A percentile compares a stretch with the other conserved stretches of the same genome.
These are phyloP conservation scores for Fusarium sp. DNA, from an alignment of 2,329 filamentous ascomycete genomes.

Conservation along the genomic window DNA sequence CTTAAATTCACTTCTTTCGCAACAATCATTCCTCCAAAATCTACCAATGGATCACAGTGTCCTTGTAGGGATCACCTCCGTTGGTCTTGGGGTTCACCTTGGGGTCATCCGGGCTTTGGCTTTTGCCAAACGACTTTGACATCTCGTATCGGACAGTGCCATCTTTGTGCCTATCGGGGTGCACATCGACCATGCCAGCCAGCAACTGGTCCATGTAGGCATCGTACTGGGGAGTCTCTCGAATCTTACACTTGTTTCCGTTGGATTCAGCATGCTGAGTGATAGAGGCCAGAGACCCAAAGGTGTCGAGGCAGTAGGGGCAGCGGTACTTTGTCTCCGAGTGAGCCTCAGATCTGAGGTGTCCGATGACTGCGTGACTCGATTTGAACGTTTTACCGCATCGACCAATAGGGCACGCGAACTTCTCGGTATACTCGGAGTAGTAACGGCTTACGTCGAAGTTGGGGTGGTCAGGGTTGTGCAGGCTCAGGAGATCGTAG, in stretches of 20 bases:
- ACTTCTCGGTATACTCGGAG: constrained; percentile 56
- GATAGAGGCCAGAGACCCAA: constrained; percentile 56
- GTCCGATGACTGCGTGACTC: constrained; percentile 48
- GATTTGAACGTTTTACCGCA: constrained; percentile 61
- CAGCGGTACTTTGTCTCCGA: constrained; percentile 51
- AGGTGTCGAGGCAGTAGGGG: constrained; percentile 57
- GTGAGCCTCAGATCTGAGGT: constrained; percentile 60
- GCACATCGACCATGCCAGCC: constrained; percentile 46
- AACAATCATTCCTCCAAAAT: neutral
- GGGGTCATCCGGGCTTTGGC: neutral
- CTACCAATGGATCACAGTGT: constrained; percentile 21
- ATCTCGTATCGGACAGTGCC: constrained; percentile 45
- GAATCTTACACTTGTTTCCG: constrained; percentile 55
- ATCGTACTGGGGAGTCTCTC: constrained; percentile 52
- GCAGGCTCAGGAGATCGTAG: constrained; percentile 37
- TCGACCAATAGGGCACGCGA: constrained; percentile 62
- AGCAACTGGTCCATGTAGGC: constrained; percentile 49
- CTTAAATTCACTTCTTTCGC: neutral
- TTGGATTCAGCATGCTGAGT: constrained; percentile 62
- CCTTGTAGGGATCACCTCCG: constrained; percentile 2
- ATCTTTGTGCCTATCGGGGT: constrained; percentile 33
- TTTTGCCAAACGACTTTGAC: constrained; percentile 25
- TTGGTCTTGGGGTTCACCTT: constrained; percentile 1
- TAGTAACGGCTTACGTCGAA: constrained; percentile 63
- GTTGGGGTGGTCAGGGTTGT: constrained; percentile 59